Evolutionary conservation across 1,284 basidiomycete species (phyloP).

Genomic region (Ganoderma meredithae): DNA sequence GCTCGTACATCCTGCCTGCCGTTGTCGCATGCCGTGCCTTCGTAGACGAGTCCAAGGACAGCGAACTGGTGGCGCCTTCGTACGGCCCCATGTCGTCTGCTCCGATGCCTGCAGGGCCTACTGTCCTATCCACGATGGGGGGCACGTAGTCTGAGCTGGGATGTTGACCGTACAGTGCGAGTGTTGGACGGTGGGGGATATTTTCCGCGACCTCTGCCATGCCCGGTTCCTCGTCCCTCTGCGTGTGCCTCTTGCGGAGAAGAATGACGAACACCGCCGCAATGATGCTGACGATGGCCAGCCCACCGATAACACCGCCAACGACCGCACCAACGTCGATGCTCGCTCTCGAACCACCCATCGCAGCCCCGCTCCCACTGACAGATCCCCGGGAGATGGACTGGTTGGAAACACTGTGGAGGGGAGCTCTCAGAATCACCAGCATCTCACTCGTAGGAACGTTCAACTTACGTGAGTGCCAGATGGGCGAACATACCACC

Average conservation of each 20-base stretch:
- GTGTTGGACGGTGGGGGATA: slow-evolving; percentile 13
- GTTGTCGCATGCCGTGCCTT: slow-evolving; percentile 25
- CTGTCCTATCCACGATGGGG: neutral
- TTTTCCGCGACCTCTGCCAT: slow-evolving; percentile 17
- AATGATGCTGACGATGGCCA: slow-evolving; percentile 18
- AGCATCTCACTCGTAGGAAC: neutral
- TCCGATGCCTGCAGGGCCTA: slow-evolving; percentile 7
- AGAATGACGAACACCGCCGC: slow-evolving; percentile 19
- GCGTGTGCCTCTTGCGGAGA: slow-evolving; percentile 14
- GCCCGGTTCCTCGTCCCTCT: slow-evolving; percentile 3
- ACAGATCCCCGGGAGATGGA: slow-evolving; percentile 21
- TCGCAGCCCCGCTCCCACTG: too few relatives aligned
- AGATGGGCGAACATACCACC: slow-evolving; percentile 36
- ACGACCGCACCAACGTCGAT: slow-evolving; percentile 26
- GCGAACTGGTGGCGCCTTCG: neutral
- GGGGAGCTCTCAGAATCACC: neutral
- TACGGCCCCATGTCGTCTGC: slow-evolving; percentile 1
- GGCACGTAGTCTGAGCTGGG: neutral
- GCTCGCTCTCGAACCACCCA: neutral
- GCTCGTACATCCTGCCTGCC: slow-evolving; percentile 13
- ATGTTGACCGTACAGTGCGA: slow-evolving; percentile 19
- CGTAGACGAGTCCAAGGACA: neutral
- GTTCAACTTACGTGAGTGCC: slow-evolving; percentile 29
- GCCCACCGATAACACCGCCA: slow-evolving; percentile 31
- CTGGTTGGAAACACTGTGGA: slow-evolving; percentile 28